Conservation (phyloP, 352 stramenopile genomes). For the Phytophthora sojae region DNA sequence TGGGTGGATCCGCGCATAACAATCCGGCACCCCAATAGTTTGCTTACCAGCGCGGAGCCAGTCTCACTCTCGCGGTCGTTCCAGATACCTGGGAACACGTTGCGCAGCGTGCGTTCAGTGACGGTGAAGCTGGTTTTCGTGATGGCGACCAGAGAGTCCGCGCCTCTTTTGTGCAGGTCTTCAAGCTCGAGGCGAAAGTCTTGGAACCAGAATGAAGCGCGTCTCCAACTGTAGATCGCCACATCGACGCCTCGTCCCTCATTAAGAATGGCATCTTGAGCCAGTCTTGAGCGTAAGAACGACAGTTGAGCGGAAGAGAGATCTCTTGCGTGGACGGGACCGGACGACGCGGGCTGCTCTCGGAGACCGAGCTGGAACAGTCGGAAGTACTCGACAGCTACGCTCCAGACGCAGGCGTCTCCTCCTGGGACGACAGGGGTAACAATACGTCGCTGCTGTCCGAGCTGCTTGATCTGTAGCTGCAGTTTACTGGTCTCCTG, state of each 20-base stretch:
- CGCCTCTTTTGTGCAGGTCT: slow-evolving; percentile 3
- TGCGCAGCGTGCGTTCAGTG: slow-evolving; percentile 3
- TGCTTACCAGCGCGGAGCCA: not conserved
- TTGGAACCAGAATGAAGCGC: slow-evolving; percentile 6
- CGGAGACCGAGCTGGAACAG: slow-evolving; percentile 2
- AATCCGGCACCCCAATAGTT: not conserved
- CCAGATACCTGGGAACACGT: slow-evolving; percentile 4
- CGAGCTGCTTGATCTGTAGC: not conserved
- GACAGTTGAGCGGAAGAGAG: not conserved
- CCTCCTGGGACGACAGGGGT: not conserved
- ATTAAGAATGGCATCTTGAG: not conserved
- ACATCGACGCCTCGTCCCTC: slow-evolving; percentile 2
- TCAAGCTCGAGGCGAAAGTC: slow-evolving; percentile 11
- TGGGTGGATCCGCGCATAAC: not conserved
- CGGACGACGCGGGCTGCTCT: not conserved
- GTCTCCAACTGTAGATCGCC: slow-evolving; percentile 6
- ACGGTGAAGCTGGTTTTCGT: slow-evolving; percentile 5
- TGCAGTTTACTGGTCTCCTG: not conserved
- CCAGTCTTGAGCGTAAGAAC: not conserved
- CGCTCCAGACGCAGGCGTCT: slow-evolving; percentile 3
- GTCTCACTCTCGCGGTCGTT: not conserved
- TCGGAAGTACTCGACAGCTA: slow-evolving; percentile 12
- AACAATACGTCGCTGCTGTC: not conserved
- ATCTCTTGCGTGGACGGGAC: not conserved
- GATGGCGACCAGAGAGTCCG: not conserved